Conservation (phyloP, 1,284 basidiomycete species). For the Sparassis latifolia region DNA sequence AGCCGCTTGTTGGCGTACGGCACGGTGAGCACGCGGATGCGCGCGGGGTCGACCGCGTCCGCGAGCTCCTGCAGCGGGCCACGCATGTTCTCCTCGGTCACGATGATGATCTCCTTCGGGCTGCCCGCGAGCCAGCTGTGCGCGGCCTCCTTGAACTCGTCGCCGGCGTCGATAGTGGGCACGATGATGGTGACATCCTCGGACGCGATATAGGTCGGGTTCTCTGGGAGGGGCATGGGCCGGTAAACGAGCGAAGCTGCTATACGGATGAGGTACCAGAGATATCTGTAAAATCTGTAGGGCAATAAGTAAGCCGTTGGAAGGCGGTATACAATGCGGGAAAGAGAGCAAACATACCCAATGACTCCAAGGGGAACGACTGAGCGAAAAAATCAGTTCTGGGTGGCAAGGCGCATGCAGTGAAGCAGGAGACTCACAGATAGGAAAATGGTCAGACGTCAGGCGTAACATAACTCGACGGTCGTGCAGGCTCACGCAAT, state of each 20-base stretch:
- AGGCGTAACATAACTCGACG: constrained; percentile 30
- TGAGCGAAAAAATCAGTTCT: constrained; percentile 25
- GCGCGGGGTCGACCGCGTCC: constrained; percentile 74
- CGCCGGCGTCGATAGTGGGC: constrained; percentile 90
- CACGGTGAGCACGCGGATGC: constrained; percentile 83
- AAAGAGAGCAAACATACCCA: constrained; percentile 47
- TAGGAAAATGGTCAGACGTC: constrained; percentile 34
- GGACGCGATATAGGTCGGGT: constrained; percentile 80
- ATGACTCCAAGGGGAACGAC: constrained; percentile 89
- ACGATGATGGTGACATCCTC: constrained; percentile 95
- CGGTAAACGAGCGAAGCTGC: constrained; percentile 71
- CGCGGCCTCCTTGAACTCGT: constrained; percentile 91
- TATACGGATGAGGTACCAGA: constrained; percentile 84
- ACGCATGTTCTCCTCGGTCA: constrained; percentile 88
- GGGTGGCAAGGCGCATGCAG: constrained; percentile 1
- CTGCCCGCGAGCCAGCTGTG: constrained; percentile 85
- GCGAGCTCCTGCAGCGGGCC: constrained; percentile 84
- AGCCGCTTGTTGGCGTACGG: constrained; percentile 90
- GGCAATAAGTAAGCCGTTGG: constrained; percentile 4
- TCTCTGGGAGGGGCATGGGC: constrained; percentile 80
- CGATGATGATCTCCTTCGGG: constrained; percentile 90
- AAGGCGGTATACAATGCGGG: constrained; percentile 1
- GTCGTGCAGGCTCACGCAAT: background rate
- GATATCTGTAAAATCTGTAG: constrained; percentile 77
- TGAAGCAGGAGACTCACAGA: constrained; percentile 28